These are phyloP conservation scores for Teratosphaeria nubilosa DNA, from an alignment of 2,329 filamentous ascomycete species.

Conservation along the genomic window DNA sequence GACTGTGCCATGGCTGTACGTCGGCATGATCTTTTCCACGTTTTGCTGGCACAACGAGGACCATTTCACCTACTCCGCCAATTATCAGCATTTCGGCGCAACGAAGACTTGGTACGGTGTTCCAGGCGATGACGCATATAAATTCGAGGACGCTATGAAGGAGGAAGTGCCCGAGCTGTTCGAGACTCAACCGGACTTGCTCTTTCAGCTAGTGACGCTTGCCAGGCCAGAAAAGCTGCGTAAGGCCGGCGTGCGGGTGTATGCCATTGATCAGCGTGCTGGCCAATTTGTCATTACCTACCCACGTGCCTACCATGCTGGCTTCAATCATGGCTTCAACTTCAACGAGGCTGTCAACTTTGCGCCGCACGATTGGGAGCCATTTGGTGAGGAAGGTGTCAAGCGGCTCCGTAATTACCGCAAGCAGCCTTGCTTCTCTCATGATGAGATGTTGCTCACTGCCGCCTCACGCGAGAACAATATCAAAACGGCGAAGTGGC, in stretches of 20 bases:
- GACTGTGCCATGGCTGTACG: slow-evolving; percentile 98
- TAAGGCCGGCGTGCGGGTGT: slow-evolving; percentile 87
- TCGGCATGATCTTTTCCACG: slow-evolving; percentile 98
- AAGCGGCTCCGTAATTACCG: slow-evolving; percentile 78
- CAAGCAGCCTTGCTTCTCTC: slow-evolving; percentile 90
- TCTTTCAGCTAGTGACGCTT: slow-evolving; percentile 95
- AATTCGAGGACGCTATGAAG: slow-evolving; percentile 90
- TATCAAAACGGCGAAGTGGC: slow-evolving; percentile 91
- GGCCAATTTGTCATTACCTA: slow-evolving; percentile 96
- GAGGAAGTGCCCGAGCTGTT: slow-evolving; percentile 94
- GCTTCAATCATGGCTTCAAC: slow-evolving; percentile 97
- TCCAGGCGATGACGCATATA: slow-evolving; percentile 82
- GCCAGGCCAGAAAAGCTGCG: slow-evolving; percentile 85
- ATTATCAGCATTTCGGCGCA: slow-evolving; percentile 95
- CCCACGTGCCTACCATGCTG: slow-evolving; percentile 91
- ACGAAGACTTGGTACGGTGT: slow-evolving; percentile 99
- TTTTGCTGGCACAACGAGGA: slow-evolving; percentile 99
- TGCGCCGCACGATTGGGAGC: slow-evolving; percentile 90
- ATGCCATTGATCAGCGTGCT: slow-evolving; percentile 88
- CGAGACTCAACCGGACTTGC: slow-evolving; percentile 87
- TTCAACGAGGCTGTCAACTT: slow-evolving; percentile 99
- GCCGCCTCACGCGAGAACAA: slow-evolving; percentile 68
- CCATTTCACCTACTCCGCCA: slow-evolving; percentile 94
- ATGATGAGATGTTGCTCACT: slow-evolving; percentile 87
- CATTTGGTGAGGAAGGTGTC: slow-evolving; percentile 76